phyloP scores from a whole-genome alignment of 192 early-diverging fungal genomes.

The Chytriomyces sp. region DNA sequence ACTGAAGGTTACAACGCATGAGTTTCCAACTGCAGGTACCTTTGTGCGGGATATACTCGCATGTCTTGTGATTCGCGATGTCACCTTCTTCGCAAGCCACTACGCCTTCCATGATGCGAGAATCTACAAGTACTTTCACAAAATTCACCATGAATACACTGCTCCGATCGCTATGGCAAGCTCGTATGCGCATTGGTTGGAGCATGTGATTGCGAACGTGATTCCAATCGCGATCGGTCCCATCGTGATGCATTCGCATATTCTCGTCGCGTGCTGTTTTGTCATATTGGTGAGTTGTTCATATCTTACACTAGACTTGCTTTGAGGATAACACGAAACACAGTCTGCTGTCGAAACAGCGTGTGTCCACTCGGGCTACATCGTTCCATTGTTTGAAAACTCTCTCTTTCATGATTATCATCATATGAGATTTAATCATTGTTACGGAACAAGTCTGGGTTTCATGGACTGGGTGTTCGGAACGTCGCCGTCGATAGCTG shows the following conservation, averaged over 20 bases:
- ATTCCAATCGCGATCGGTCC: constrained; percentile 81
- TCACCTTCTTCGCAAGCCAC: constrained; percentile 86
- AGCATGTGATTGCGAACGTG: constrained; percentile 81
- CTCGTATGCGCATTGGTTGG: constrained; percentile 90
- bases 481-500: background rate
- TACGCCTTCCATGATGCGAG: constrained; percentile 81
- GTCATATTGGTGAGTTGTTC: background rate
- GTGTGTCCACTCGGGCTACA: constrained; percentile 23
- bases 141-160: constrained; percentile 90
- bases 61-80: constrained; percentile 83
- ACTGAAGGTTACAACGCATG: background rate
- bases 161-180: constrained; percentile 86
- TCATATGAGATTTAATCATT: constrained; percentile 37
- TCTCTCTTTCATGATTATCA: constrained; percentile 23
- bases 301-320: background rate
- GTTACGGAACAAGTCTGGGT: constrained; percentile 10
- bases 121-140: constrained; percentile 90
- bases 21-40: background rate
- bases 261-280: constrained; percentile 6
- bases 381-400: background rate
- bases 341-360: constrained; percentile 16
- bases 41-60: constrained; percentile 47
- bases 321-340: background rate
- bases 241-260: constrained; percentile 59
- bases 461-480: constrained; percentile 23